Base-by-base conservation (phyloP, 345 rosid species). In the Camelina hispida region DNA sequence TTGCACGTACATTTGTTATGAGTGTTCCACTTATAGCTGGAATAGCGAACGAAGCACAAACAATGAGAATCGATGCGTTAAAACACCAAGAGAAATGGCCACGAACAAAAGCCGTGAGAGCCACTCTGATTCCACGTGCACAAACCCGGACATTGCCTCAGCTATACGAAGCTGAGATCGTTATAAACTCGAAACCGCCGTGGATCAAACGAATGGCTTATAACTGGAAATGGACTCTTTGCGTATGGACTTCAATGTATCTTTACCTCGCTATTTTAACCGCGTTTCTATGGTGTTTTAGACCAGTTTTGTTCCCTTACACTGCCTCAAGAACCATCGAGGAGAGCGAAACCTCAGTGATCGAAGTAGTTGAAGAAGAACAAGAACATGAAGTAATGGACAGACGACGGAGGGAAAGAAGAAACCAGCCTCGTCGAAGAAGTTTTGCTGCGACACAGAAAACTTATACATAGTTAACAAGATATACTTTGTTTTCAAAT, bases 211-310 rank as follows among this genome's bases (percentile, higher is more conserved):
- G 82, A 62, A 22, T 92, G 43, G 71, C 90, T 55, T 83, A 73
- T 73, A 85, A 87, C 25, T 95, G 97, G 99, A 89, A 75, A 72
- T 95, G 93, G 97, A 89, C 92, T 7, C 65, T 86, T 10, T 87
- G 72, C 35, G 89, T 87, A 0, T 95, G 93, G 97, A 66, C 83
- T n/a, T 84, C 93, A 0, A 44, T 92, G 38, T 79, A 80, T 40
- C 62, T 86, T 3, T 92, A 81, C 79, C 40, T 79, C 2, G 28
- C 55, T 38, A 59, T 87, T 23, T 72, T 94, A 12, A 2, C 80
- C 1, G 5, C 74, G 2, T 65, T 91, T 48, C 16, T 85, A 4
- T 66, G 81, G 66, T 85, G 82, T 66, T 84, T 77, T 53, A 83
- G 83, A 68, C 77, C 88, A 0, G 32, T 85, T 14, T 50, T 89